Evolutionary conservation across 1,284 basidiomycete species (phyloP), one percentile per base, ranked within the genome.

Genomic region (Stereum hirsutum): DNA sequence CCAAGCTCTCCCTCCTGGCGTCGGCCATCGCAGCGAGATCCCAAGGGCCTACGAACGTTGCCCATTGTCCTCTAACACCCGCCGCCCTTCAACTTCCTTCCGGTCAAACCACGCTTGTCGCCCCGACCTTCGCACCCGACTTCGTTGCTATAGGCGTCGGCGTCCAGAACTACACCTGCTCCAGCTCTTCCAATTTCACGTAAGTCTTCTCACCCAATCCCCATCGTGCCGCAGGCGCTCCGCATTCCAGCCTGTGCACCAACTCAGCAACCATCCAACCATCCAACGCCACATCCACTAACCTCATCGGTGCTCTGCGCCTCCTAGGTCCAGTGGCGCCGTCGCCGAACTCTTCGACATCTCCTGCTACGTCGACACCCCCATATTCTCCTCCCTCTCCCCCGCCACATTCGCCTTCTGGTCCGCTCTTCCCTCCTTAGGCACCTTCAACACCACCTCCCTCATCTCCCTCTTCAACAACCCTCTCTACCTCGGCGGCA

Each of bases 341-440:
- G 51, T 63, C 41, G 65, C 61, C 1, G 52, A 55, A 30, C 47
- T 72, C 5, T 67, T 66, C 54, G 70, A 72, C 49, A 57, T 65
- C 15, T 62, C 65, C 3, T 66, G 65, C 49, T 40, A 68, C n/a
- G 27, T 25, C 24, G 11, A 24, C 26, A 46, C 44, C 6, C 34
- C 46, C 2, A 33, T 46, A 7, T 57, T 57, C 40, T 39, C 51
- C 8, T 23, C 4, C 4, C 43, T 52, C n/a, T 41, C 43, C 28
- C 1, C 19, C 8, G 21, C 33, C 11, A 39, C 27, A 3, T 53
- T 38, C 39, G 21, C 10, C 10, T 36, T 42, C 10, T 46, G 49
- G 38, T 38, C 37, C 7, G 2, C 19, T 1, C 17, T 44, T n/a
- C n/a, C n/a, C 44, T 31, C 46, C 26, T n/a, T n/a, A n/a, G 36